These are phyloP conservation scores for Cicer pinnatifidum DNA, from an alignment of 306 rosid genomes.

Conservation along the genomic window DNA sequence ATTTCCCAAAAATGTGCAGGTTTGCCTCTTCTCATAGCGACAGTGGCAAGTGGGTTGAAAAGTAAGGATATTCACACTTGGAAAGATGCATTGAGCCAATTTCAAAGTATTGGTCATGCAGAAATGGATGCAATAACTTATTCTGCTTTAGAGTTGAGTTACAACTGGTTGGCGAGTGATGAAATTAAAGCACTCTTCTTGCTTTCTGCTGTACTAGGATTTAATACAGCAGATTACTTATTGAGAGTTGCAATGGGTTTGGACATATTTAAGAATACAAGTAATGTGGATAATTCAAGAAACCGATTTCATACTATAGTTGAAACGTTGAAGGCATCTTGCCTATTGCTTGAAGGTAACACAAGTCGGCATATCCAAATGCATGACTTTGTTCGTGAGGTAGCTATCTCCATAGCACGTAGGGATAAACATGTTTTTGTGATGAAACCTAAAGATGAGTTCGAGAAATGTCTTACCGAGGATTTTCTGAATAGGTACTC, in stretches of 20 bases:
- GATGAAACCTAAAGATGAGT: background rate
- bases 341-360: background rate
- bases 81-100: background rate
- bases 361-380: background rate
- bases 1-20: background rate
- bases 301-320: background rate
- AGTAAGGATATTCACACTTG: background rate
- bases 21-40: background rate
- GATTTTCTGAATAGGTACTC: background rate
- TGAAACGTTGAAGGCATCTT: background rate
- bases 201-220: background rate
- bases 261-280: background rate
- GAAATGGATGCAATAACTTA: background rate
- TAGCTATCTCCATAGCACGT: background rate
- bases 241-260: slow-evolving; percentile 7
- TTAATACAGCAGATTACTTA: background rate
- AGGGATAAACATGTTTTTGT: background rate
- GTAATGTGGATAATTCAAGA: background rate
- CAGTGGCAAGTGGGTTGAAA: background rate
- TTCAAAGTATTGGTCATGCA: background rate
- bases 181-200: slow-evolving; percentile 6
- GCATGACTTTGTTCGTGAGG: slow-evolving; percentile 15
- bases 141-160: slow-evolving; percentile 2
- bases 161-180: background rate
- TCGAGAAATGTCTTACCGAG: background rate